Evolutionary conservation across 345 rosid species (phyloP).

Genomic region (Punica granatum): DNA sequence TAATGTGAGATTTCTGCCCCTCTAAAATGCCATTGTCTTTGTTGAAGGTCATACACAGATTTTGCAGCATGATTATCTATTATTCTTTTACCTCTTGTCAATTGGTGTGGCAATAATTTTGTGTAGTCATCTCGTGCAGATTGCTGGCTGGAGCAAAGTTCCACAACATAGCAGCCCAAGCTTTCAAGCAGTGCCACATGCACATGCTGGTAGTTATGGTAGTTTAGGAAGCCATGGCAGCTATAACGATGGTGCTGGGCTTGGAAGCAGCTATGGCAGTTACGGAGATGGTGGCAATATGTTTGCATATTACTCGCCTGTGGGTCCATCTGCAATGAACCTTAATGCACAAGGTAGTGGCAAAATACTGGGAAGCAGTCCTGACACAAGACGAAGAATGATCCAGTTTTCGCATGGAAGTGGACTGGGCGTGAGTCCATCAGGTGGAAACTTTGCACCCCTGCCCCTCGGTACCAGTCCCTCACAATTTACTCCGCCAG

Average conservation of each 20-base stretch:
- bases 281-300: conserved; percentile 67
- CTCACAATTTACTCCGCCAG: conserved; percentile 92
- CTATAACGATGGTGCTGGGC: conserved; percentile 72
- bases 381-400: conserved; percentile 78
- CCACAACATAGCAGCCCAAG: conserved; percentile 79
- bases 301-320: conserved; percentile 91
- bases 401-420: conserved; percentile 72
- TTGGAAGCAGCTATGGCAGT: conserved; percentile 88
- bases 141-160: conserved; percentile 59
- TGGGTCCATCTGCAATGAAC: conserved; percentile 72
- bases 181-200: conserved; percentile 56
- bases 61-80: neutral
- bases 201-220: conserved; percentile 79
- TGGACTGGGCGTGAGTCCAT: conserved; percentile 87
- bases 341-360: conserved; percentile 66
- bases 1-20: conserved; percentile 47
- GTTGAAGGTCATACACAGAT: conserved; percentile 9
- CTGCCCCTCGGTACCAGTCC: conserved; percentile 96
- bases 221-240: conserved; percentile 97
- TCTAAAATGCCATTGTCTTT: conserved; percentile 11
- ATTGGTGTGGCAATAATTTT: neutral
- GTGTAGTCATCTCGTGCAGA: conserved; percentile 26
- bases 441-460: conserved; percentile 86
- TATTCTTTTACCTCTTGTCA: neutral
- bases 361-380: conserved; percentile 82